Base-by-base conservation (phyloP, 2,329 filamentous ascomycete genomes). In the Lecanicillium sp. region DNA sequence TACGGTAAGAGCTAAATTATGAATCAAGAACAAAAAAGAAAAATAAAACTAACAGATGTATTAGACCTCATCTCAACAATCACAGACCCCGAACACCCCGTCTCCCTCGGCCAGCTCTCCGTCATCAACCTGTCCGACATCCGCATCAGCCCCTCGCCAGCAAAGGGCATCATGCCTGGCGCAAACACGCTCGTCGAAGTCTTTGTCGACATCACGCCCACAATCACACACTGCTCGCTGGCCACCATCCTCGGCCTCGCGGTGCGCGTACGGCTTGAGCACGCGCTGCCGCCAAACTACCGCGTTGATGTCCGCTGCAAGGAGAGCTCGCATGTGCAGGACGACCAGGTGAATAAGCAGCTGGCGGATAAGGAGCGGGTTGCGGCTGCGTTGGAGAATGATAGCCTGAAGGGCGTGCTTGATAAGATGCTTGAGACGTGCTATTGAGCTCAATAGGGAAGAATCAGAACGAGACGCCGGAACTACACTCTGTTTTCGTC, bases 81-180 rank as follows among this genome's bases (percentile, higher is more conserved):
- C 54, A 90, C 86, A 17, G 92, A 98, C 60, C 92, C 92, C 2
- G 92, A 98, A 64, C 92, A 98, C 57, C 92, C 92, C 28, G 78
- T 95, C 38, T 94, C 90, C 3, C 75, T 98, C 35, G 92, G 89
- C 45, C 88, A 92, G 52, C 73, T 98, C 29, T 88, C 89, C 25
- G 92, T 98, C 37, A 88, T 98, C 49, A 95, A 94, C 50, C 78
- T 98, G n/a, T 81, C 85, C 22, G 92, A 98, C 61, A 95, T 98
- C 51, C 73, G 78, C 52, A 86, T 98, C 49, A 68, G 63, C 9
- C 63, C 64, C 8, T 54, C 60, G n/a, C 62, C 59, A 5, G 41
- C 53, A 1, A 43, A 54, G 27, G 57, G 58, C 8, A 50, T 57
- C 16, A 30, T 37, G 25, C 73, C 64, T 19, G 64, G 67, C 40